Percentiles rank a stretch among this genome's conserved stretches.
Conservation (phyloP, 73 alveolate genomes). For the Durusdinium trenchii region DNA sequence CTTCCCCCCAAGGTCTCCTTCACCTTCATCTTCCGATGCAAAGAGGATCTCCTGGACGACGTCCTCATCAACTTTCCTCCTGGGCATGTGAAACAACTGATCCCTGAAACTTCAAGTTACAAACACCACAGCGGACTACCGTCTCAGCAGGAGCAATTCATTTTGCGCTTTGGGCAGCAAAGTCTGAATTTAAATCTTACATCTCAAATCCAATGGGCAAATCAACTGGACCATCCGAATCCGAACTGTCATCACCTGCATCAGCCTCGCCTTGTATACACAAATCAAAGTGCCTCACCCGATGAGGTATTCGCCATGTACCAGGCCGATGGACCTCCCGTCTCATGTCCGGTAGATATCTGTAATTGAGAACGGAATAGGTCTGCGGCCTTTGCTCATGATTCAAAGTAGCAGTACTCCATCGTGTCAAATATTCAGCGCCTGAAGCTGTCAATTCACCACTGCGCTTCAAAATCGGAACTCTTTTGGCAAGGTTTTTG, state of each 20-base stretch:
- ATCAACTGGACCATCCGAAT: background rate
- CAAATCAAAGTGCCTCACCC: background rate
- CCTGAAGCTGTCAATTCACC: background rate
- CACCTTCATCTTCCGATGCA: no score
- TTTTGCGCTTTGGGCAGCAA: no score
- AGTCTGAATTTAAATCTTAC: no score
- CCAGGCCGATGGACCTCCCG: background rate
- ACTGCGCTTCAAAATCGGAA: background rate
- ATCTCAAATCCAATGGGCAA: background rate
- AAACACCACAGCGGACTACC: no score
- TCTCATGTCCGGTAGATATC: background rate
- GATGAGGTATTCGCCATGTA: background rate
- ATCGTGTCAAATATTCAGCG: background rate
- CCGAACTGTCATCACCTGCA: background rate
- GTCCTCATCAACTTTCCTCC: no score
- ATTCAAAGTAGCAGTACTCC: background rate
- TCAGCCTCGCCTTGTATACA: background rate
- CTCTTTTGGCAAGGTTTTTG: background rate
- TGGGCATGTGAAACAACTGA: no score
- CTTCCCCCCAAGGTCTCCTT: no score
- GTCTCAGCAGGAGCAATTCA: no score
- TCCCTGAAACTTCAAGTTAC: no score
- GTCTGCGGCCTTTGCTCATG: background rate
- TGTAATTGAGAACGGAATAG: background rate
- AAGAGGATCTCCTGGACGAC: no score